These are phyloP conservation scores for Rhizoclosmatium globosum DNA, from an alignment of 192 early-diverging fungal species.

Conservation along the genomic window DNA sequence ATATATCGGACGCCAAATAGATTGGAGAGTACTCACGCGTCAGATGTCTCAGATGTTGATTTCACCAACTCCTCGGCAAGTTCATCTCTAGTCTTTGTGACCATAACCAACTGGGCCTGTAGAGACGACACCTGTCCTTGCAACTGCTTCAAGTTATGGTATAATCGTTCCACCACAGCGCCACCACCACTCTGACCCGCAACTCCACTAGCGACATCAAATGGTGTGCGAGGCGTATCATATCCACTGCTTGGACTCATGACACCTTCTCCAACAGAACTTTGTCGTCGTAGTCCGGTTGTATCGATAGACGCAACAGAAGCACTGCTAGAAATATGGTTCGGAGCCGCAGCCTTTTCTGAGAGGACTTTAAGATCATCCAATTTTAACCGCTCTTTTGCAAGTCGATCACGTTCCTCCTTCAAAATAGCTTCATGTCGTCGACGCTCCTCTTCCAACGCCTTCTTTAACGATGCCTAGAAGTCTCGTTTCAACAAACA, in stretches of 20 bases:
- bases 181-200: background rate
- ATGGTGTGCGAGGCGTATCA: background rate
- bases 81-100: conserved; percentile 71
- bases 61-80: conserved; percentile 78
- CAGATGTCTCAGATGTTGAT: conserved; percentile 72
- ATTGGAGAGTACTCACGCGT: conserved; percentile 49
- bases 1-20: background rate
- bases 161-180: conserved; percentile 65
- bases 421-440: background rate
- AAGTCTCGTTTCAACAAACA: background rate
- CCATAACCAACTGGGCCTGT: conserved; percentile 68
- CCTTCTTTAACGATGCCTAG: conserved; percentile 5
- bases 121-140: conserved; percentile 74
- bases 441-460: conserved; percentile 39
- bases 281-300: background rate
- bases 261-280: background rate
- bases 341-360: conserved; percentile 24
- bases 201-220: background rate
- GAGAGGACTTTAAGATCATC: conserved; percentile 42
- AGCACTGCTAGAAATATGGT: background rate
- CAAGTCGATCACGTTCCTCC: conserved; percentile 40
- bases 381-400: conserved; percentile 36
- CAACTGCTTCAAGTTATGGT: conserved; percentile 64
- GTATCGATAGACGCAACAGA: background rate
- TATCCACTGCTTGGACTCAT: conserved; percentile 13